A percentile compares a stretch with the other conserved stretches of the same genome.
Evolutionary conservation across 495 filamentous ascomycete genomes (phyloP).

Genomic region (Hyaloscypha hepaticicola): DNA sequence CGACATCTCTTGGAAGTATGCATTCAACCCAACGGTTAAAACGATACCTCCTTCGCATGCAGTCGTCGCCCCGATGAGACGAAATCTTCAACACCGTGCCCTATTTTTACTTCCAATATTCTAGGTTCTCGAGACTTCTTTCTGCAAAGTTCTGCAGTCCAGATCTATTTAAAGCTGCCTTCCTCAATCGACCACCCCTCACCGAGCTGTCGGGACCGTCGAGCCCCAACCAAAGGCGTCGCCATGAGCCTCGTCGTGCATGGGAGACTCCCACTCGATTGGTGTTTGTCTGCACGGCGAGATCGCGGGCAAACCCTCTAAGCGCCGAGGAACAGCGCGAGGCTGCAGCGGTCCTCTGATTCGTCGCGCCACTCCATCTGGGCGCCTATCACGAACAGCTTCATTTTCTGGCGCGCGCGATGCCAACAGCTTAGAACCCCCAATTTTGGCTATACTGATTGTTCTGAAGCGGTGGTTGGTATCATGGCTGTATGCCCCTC

Average conservation of each 20-base stretch:
- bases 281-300: not conserved
- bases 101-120: conserved; percentile 7
- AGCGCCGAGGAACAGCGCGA: not conserved
- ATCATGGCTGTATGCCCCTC: not conserved
- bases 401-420: conserved; percentile 21
- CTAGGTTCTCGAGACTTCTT: not conserved
- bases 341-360: not conserved
- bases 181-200: not conserved
- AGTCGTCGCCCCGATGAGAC: not conserved
- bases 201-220: not conserved
- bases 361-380: not conserved
- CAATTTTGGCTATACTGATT: conserved; percentile 27
- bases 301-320: not conserved
- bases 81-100: not conserved
- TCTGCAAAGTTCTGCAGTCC: not conserved
- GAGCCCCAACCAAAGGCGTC: conserved; percentile 11
- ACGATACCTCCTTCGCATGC: not conserved
- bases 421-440: not conserved
- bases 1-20: too few species aligned
- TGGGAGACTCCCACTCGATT: not conserved
- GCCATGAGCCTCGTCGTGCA: not conserved
- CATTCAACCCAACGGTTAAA: too few species aligned
- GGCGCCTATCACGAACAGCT: not conserved
- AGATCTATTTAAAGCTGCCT: not conserved
- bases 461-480: conserved; percentile 20